Evolutionary conservation across 31 red algal genomes (phyloP), one percentile per base, ranked within the genome.

Genomic region (Bonnemaisonia californica): DNA sequence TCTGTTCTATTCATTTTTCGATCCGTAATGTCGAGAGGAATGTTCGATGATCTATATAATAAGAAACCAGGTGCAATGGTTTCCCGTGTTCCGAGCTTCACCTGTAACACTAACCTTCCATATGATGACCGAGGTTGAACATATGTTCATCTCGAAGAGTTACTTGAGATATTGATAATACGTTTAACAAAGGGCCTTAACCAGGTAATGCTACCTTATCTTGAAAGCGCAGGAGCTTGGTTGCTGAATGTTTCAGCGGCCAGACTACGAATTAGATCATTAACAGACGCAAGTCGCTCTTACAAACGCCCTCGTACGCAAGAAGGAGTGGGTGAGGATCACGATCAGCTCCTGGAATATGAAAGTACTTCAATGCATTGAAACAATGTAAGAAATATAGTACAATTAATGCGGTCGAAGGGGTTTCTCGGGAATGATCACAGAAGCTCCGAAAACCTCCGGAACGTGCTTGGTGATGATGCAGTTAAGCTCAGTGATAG

Each of bases 101-200:
- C 74, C 18, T 22, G 16, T 3, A 56, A 56, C 2, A 7, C 5
- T 18, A 28, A 56, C 3, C 32, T 12, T 56, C 54, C 54, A 16
- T 77, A 77, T 33, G 74, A 77, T 30, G 27, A 32, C 3, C 74
- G 74, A 11, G 74, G 74, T 22, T 62, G 56, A 31, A 77, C 48
- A 4, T 77, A 77, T 54, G 74, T 77, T 31, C 74, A 77, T 26
- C 26, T 77, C 33, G 74, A 77, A 40, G 74, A 77, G 33, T 48
- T 56, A 9, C 55, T 77, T 4, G 74, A 77, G 30, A 77, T 62
- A 56, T 34, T 77, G 16, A 77, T 77, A 7, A 61, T 77, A 4
- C 34, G 74, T n/a, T 56, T 31, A 4, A 5, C 62, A 30, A 77
- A 77, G 32, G 48, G 54, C 2, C 13, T 77, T 3, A 61, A 77